A percentile compares a stretch with the other conserved stretches of the same genome.
These are phyloP conservation scores for Purpureocillium takamizusanense DNA, from an alignment of 2,329 filamentous ascomycete species.

Conservation along the genomic window DNA sequence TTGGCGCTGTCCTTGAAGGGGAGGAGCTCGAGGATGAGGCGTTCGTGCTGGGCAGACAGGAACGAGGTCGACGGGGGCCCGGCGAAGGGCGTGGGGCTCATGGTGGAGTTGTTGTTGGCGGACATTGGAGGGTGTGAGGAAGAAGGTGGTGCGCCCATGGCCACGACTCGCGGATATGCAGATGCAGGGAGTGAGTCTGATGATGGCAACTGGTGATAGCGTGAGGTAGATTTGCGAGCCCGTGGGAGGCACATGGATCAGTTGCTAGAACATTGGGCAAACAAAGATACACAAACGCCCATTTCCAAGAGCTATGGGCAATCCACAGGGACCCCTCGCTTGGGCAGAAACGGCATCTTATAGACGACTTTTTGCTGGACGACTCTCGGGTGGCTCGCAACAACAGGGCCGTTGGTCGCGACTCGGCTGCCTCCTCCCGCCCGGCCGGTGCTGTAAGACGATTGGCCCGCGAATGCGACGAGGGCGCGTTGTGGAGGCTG, in stretches of 20 bases:
- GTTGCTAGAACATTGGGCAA: too few relatives aligned
- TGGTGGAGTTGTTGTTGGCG: background rate
- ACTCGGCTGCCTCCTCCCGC: too few relatives aligned
- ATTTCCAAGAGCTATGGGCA: too few relatives aligned
- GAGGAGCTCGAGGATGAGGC: slow-evolving; percentile 28
- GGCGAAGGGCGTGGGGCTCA: background rate
- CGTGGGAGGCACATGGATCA: background rate
- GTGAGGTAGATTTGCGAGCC: background rate
- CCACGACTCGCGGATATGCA: background rate
- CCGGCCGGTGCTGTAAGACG: too few relatives aligned
- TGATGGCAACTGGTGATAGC: background rate
- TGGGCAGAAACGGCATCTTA: too few relatives aligned
- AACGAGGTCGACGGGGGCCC: background rate
- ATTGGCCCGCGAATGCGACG: too few relatives aligned
- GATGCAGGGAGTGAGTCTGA: background rate
- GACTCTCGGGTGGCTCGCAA: too few relatives aligned
- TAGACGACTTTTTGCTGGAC: too few relatives aligned
- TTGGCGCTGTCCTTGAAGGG: slow-evolving; percentile 22
- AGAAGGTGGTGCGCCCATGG: background rate
- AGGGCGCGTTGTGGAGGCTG: too few relatives aligned
- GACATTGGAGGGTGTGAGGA: background rate
- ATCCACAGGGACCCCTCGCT: too few relatives aligned
- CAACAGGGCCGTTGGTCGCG: too few relatives aligned
- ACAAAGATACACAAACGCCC: too few relatives aligned
- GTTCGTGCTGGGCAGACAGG: slow-evolving; percentile 23